These are phyloP conservation scores for Fraxinus latifolia DNA, from an alignment of 305 asterid genomes.

Conservation along the genomic window DNA sequence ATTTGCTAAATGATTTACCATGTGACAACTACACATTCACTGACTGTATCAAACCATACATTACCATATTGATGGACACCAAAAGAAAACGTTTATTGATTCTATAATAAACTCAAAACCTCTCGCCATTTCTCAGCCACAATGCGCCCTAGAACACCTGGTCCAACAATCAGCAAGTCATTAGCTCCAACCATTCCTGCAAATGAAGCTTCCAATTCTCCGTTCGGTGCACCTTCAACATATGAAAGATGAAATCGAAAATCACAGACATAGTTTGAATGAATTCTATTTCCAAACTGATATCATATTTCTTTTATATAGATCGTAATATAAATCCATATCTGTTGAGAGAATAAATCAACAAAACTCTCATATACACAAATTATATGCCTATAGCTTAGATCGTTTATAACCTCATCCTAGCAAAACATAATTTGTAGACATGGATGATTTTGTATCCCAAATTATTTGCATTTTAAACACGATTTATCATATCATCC, in stretches of 20 bases:
- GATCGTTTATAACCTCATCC: neutral
- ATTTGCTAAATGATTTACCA: neutral
- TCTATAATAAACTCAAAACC: neutral
- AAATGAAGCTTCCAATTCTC: slow-evolving; percentile 24
- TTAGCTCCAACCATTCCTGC: slow-evolving; percentile 51
- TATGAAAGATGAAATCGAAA: slow-evolving; percentile 16
- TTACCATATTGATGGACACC: neutral
- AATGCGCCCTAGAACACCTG: neutral
- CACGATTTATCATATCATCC: neutral
- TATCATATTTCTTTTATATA: neutral
- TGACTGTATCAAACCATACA: neutral
- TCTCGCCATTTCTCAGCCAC: neutral
- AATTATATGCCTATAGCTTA: neutral
- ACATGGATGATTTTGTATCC: neutral
- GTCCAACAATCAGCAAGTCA: slow-evolving; percentile 77
- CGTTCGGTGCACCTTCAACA: slow-evolving; percentile 47
- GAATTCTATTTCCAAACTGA: neutral
- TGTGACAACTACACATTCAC: neutral
- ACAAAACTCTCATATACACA: neutral
- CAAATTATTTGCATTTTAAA: neutral
- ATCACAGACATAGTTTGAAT: neutral
- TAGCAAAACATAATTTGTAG: neutral
- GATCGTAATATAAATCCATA: neutral
- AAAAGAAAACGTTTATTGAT: neutral
- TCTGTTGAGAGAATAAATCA: neutral